Evolutionary conservation across 768 basidiomycete species (phyloP), one percentile per base, ranked within the genome.

Genomic region (Trametes sanguinea): DNA sequence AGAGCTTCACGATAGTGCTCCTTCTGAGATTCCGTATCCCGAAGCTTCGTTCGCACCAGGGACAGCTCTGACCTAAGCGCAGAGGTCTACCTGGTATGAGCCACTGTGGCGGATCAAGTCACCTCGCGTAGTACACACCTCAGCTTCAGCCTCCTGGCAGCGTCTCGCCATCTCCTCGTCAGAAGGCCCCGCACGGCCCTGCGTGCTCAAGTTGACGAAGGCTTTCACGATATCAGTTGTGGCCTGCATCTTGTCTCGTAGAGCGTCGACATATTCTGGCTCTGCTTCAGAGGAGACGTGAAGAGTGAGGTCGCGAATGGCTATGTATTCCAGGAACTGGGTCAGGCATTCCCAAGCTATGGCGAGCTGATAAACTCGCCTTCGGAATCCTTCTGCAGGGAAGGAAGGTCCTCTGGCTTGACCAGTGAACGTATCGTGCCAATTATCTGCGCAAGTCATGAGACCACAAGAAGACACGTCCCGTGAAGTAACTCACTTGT

Each of bases 391-490:
- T 67, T 55, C 39, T 68, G 63, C n/a, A 67, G 39, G 10, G 66
- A 43, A 46, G 69, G 67, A 10, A 73, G 61, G 47, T 71, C 67
- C 32, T 72, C 71, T n/a, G 67, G 63, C 37, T 65, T 68, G 2
- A 67, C 67, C 29, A 73, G 58, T n/a, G 70, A 65, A 22, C 71
- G 69, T 32, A 73, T 72, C 27, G 71, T 71, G 16, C 62, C 64
- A 33, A 73, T 60, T 9, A 72, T 56, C 72, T 73, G 53, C 53
- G 43, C 46, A 30, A 22, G 30, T 29, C 16, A 52, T 66, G 39
- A 61, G 54, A 33, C 17, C 14, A 37, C n/a, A 16, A 54, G 7
- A 14, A n/a, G 52, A 13, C 45, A n/a, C 27, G 43, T 51, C 29
- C 6, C 13, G 3, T 11, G 17, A 14, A 27, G 0, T 29, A 33